These are phyloP conservation scores for Sisymbrium altissimum DNA, from an alignment of 345 rosid genomes.

Conservation along the genomic window DNA sequence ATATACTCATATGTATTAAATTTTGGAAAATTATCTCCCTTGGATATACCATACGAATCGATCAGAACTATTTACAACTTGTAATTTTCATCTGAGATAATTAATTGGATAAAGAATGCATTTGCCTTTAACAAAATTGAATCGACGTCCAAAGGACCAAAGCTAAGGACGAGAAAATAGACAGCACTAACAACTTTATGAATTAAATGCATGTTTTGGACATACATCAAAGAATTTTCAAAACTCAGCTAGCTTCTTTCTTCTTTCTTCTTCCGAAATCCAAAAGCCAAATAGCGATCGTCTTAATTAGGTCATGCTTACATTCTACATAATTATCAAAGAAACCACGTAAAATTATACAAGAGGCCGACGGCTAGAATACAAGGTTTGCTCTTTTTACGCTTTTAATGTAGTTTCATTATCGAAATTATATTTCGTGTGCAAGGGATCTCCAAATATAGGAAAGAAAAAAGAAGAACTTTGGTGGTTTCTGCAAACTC, in stretches of 20 bases:
- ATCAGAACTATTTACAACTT: neutral
- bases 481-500: constrained; percentile 15
- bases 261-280: constrained; percentile 12
- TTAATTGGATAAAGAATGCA: neutral
- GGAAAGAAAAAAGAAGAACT: constrained; percentile 4
- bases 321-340: neutral
- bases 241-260: neutral
- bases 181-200: constrained; percentile 24
- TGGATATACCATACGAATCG: neutral
- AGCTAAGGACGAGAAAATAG: neutral
- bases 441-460: constrained; percentile 7
- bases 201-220: constrained; percentile 22
- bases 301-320: constrained; percentile 12
- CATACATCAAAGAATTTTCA: constrained; percentile 1
- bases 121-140: neutral
- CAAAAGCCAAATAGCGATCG: constrained; percentile 2
- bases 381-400: constrained; percentile 1
- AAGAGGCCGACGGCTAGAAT: neutral
- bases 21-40: neutral
- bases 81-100: neutral
- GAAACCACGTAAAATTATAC: neutral
- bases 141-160: neutral
- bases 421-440: neutral
- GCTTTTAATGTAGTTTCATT: constrained; percentile 16
- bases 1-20: neutral